Evolutionary conservation across 73 alveolate genomes (phyloP), one percentile per base, ranked within the genome.

Genomic region (Paramecium biaurelia): DNA sequence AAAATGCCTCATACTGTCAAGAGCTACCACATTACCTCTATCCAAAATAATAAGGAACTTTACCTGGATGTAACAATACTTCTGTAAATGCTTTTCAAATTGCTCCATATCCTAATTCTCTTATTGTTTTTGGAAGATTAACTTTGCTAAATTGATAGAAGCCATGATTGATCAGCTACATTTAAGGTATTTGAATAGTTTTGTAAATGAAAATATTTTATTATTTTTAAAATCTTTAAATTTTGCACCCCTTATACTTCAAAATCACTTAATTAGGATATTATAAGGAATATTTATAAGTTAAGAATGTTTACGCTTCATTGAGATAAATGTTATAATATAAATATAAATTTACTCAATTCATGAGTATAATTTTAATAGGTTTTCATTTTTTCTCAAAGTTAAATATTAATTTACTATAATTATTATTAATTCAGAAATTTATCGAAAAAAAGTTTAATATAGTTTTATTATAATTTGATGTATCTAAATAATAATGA

Each of bases 31-130:
- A 74, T 74, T 0, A 68, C 87, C 18, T 38, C 68, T 53, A 53
- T 5, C 9, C 30, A 53, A 53, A 53, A 11, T 26, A 14, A 53
- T 5, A 6, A 53, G 23, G 34, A 53, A 53, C 68, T 53, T 18
- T 53, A 53, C 68, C 47, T 23, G 84, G 84, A 38, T 74, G 32
- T 14, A 74, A 35, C 18, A 74, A 24, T 14, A 74, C 47, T 38
- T 74, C 87, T 32, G 58, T 74, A 21, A 74, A 74, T 2, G 87
- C 56, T 74, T 74, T 74, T 21, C 87, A 67, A 37, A 74, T 74
- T 21, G 87, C 87, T 38, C 87, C 87, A 38, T 74, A 74, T 11
- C 87, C 87, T 14, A 74, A 38, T 32, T 35, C 59, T 74, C 87
- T 68, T 30, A 74, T 35, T 20, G 67, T 74, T 21, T 38, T 74